Percentiles rank a stretch among this genome's conserved stretches.
These are phyloP conservation scores for Astragalus membranaceus DNA, from an alignment of 306 rosid species.

Conservation along the genomic window DNA sequence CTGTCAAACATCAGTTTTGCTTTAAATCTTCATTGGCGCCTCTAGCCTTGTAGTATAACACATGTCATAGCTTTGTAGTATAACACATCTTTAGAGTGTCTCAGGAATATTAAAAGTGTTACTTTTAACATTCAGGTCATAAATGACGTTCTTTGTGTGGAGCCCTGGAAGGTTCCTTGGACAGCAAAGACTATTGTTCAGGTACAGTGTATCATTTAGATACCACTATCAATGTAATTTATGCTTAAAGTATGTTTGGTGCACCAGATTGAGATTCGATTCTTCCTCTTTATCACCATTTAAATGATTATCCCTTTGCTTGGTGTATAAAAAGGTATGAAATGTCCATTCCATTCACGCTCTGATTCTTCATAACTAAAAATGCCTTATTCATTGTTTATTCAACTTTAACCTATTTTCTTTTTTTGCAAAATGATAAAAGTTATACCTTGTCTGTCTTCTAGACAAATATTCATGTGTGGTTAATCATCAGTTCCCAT, in stretches of 20 bases:
- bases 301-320: background rate
- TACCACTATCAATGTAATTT: background rate
- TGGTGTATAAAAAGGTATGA: background rate
- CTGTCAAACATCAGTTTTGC: background rate
- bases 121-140: constrained; percentile 29
- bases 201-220: constrained; percentile 31
- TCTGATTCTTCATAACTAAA: background rate
- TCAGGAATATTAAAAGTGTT: background rate
- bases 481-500: background rate
- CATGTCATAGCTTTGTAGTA: background rate
- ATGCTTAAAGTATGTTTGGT: constrained; percentile 12
- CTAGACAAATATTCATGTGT: background rate
- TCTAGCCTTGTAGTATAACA: background rate
- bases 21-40: background rate
- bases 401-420: background rate
- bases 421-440: background rate
- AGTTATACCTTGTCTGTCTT: background rate
- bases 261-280: background rate
- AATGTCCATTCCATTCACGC: background rate
- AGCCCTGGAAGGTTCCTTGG: constrained; percentile 61
- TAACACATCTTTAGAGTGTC: background rate
- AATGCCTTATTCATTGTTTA: background rate
- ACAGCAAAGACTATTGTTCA: constrained; percentile 46
- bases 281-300: background rate
- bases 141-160: constrained; percentile 20